Percentiles rank a stretch among this genome's conserved stretches.
These are phyloP conservation scores for Termitomyces sp. DNA, from an alignment of 768 basidiomycete species.

Conservation along the genomic window DNA sequence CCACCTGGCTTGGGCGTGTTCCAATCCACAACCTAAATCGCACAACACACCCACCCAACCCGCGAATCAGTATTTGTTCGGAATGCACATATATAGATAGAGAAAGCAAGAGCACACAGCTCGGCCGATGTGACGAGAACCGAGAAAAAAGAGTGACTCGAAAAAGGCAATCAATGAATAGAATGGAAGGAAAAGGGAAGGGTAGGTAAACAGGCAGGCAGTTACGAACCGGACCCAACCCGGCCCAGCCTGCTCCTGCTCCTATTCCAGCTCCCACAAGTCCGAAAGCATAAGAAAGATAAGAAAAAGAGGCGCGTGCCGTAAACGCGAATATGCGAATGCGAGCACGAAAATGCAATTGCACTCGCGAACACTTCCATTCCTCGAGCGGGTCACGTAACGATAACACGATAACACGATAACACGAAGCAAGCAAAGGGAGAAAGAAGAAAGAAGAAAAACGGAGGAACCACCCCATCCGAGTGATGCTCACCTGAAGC, in stretches of 20 bases:
- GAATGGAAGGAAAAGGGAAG: not conserved
- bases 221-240: not conserved
- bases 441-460: not conserved
- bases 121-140: not conserved
- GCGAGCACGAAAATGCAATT: not conserved
- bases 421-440: not conserved
- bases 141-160: not conserved
- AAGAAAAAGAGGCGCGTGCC: not conserved
- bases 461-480: not conserved
- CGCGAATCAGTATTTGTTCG: not conserved
- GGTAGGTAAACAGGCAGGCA: not conserved
- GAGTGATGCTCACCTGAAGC: slow-evolving; percentile 55
- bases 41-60: no score
- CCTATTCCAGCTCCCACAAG: not conserved
- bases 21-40: slow-evolving; percentile 74
- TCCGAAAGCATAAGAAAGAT: not conserved
- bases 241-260: not conserved
- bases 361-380: slow-evolving; percentile 3
- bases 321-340: not conserved
- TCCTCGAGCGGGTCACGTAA: slow-evolving; percentile 2
- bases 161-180: not conserved
- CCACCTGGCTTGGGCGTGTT: slow-evolving; percentile 55
- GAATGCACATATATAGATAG: not conserved
- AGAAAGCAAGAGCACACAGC: not conserved
- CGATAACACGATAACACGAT: not conserved